Percentiles rank a stretch among this genome's conserved stretches.
These are phyloP conservation scores for Conticribra weissflogii DNA, from an alignment of 108 stramenopile species.

Conservation along the genomic window DNA sequence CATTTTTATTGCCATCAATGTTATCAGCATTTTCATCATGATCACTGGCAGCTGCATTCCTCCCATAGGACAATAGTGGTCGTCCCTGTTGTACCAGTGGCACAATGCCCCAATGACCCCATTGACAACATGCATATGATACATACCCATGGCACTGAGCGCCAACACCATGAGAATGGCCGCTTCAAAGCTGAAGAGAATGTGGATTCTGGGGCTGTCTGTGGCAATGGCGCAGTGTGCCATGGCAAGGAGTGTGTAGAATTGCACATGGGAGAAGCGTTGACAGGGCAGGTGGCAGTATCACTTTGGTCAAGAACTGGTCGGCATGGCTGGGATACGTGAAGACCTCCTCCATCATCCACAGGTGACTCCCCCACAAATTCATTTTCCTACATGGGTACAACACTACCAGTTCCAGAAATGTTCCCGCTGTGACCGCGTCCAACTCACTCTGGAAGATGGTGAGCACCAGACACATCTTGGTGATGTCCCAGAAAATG, in stretches of 20 bases:
- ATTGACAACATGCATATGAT: constrained; percentile 88
- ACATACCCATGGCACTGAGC: constrained; percentile 67
- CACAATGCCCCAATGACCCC: constrained; percentile 72
- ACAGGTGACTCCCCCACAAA: constrained; percentile 87
- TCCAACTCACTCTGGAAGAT: constrained; percentile 95
- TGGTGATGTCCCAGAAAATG: constrained; percentile 95
- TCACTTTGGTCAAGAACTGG: constrained; percentile 33
- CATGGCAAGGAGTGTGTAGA: constrained; percentile 69
- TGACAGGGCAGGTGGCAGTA: constrained; percentile 41
- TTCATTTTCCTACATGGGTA: constrained; percentile 94
- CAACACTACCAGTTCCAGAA: constrained; percentile 83
- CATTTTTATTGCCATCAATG: neutral
- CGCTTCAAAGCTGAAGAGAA: constrained; percentile 95
- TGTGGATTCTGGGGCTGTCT: constrained; percentile 80
- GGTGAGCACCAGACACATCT: constrained; percentile 97
- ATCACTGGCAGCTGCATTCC: constrained; percentile 22
- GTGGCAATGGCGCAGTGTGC: constrained; percentile 61
- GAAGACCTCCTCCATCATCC: constrained; percentile 86
- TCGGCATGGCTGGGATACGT: constrained; percentile 28
- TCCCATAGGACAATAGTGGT: constrained; percentile 50
- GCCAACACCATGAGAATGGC: constrained; percentile 86
- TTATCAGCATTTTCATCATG: constrained; percentile 4
- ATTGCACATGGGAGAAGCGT: constrained; percentile 52
- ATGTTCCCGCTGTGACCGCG: constrained; percentile 75
- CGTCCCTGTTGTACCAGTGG: constrained; percentile 45